These are phyloP conservation scores for Sporisorium reilianum DNA, from an alignment of 1,284 basidiomycete species.

Conservation along the genomic window DNA sequence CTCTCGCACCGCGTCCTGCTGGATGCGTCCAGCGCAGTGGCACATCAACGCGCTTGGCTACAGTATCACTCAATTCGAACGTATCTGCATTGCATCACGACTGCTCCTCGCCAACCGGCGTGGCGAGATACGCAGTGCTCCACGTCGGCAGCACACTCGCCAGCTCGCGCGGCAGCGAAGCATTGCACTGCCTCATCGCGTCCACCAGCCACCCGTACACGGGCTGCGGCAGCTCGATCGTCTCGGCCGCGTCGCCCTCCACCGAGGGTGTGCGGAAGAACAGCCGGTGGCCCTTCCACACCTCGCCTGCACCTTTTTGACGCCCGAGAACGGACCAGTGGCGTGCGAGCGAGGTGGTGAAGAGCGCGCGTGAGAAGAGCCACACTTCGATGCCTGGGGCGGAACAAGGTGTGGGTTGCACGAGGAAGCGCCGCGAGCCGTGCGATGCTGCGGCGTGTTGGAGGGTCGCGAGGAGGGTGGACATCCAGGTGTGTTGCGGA, in stretches of 20 bases:
- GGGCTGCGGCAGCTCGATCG: constrained; percentile 2
- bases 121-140: constrained; percentile 15
- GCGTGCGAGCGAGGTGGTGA: constrained; percentile 17
- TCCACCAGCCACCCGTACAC: constrained; percentile 7
- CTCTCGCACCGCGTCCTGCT: no score
- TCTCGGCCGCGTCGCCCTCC: not conserved
- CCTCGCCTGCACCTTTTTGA: not conserved
- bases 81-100: not conserved
- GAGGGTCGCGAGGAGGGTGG: constrained; percentile 7
- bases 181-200: constrained; percentile 9
- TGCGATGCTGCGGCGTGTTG: constrained; percentile 27
- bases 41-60: no score
- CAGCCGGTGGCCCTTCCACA: constrained; percentile 22
- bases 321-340: not conserved
- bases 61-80: no score
- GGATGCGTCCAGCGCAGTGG: no score
- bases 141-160: constrained; percentile 10
- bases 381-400: constrained; percentile 12
- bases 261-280: constrained; percentile 12
- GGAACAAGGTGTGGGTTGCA: not conserved
- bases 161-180: constrained; percentile 9
- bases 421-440: constrained; percentile 25
- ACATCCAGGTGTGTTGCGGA: constrained; percentile 4
- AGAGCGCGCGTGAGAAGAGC: constrained; percentile 31
- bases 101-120: not conserved